A percentile compares a stretch with the other conserved stretches of the same genome.
Evolutionary conservation across 257 asterid genomes (phyloP).

Genomic region (Solanum lycopersicoides): DNA sequence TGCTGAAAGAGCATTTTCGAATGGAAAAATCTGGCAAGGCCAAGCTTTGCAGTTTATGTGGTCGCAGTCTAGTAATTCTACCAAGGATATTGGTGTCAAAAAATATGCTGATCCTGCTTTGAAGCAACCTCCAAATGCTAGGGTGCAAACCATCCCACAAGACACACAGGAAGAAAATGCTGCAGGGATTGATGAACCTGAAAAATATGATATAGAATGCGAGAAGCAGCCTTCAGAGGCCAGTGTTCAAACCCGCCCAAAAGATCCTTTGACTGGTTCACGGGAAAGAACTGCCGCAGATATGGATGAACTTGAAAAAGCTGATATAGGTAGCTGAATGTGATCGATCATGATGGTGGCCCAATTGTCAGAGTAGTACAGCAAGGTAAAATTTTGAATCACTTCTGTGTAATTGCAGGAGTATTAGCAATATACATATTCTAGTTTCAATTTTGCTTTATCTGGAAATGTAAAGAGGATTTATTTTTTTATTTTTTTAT

Average conservation of each 20-base stretch:
- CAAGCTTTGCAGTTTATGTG: slow-evolving; percentile 64
- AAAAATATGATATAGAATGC: slow-evolving; percentile 8
- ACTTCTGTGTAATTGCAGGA: slow-evolving; percentile 21
- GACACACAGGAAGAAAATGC: slow-evolving; percentile 2
- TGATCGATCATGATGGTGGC: slow-evolving; percentile 18
- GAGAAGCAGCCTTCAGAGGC: slow-evolving; percentile 12
- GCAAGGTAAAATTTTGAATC: slow-evolving; percentile 50
- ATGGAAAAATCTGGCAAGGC: slow-evolving; percentile 80
- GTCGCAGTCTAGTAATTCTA: slow-evolving; percentile 21
- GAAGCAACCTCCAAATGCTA: slow-evolving; percentile 1
- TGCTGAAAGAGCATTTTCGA: slow-evolving; percentile 77
- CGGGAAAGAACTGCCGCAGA: slow-evolving; percentile 11
- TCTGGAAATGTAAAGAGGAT: slow-evolving; percentile 36
- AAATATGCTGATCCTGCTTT: not conserved
- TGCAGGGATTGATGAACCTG: slow-evolving; percentile 20
- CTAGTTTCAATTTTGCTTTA: slow-evolving; percentile 22
- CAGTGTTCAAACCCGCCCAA: slow-evolving; percentile 8
- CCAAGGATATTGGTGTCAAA: not conserved
- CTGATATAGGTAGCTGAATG: slow-evolving; percentile 20
- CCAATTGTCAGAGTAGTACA: slow-evolving; percentile 46
- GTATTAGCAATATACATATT: slow-evolving; percentile 28
- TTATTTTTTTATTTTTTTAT: slow-evolving; percentile 1
- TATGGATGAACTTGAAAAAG: slow-evolving; percentile 12
- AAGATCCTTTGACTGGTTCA: not conserved
- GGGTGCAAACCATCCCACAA: slow-evolving; percentile 10